Conservation (phyloP, 1,139 yeast genomes). For the Suhomyces choctaworum region DNA sequence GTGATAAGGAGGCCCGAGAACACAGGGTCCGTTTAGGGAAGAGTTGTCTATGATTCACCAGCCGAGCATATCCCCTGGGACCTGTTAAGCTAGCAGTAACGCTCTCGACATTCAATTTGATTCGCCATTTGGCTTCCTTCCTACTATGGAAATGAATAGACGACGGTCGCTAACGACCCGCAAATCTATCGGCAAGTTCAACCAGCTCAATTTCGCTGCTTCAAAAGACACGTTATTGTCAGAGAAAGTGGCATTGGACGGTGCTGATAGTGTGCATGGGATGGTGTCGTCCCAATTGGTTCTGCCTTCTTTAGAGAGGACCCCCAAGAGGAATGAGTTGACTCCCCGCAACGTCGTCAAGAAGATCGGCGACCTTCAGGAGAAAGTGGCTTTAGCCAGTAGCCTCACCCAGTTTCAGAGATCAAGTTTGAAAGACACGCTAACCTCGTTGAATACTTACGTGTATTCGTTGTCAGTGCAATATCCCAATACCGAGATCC, state of each 20-base stretch:
- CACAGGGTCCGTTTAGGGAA: too few species aligned
- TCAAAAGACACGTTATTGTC: slow-evolving; percentile 2
- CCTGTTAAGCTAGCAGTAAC: too few species aligned
- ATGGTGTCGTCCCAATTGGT: neutral
- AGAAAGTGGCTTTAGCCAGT: slow-evolving; percentile 5
- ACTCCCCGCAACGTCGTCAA: slow-evolving; percentile 5
- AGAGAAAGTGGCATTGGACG: neutral
- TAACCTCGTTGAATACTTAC: slow-evolving; percentile 12
- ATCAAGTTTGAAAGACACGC: slow-evolving; percentile 14
- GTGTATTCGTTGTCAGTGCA: slow-evolving; percentile 15
- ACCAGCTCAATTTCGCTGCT: slow-evolving; percentile 9
- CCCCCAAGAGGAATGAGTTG: slow-evolving; percentile 5
- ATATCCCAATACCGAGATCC: slow-evolving; percentile 12
- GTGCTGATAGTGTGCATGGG: neutral
- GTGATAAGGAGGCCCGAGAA: too few species aligned
- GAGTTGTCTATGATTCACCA: too few species aligned
- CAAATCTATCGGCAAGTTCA: slow-evolving; percentile 9
- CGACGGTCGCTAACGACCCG: slow-evolving; percentile 8
- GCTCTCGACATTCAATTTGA: too few species aligned
- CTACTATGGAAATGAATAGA: slow-evolving; percentile 7
- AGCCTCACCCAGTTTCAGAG: slow-evolving; percentile 15
- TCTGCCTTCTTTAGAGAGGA: neutral
- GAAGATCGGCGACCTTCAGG: slow-evolving; percentile 7
- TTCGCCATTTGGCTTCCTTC: too few species aligned
- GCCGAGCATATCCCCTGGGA: too few species aligned